Evolutionary conservation across 768 basidiomycete genomes (phyloP), one percentile per base, ranked within the genome.

Genomic region (Trametes villosa): DNA sequence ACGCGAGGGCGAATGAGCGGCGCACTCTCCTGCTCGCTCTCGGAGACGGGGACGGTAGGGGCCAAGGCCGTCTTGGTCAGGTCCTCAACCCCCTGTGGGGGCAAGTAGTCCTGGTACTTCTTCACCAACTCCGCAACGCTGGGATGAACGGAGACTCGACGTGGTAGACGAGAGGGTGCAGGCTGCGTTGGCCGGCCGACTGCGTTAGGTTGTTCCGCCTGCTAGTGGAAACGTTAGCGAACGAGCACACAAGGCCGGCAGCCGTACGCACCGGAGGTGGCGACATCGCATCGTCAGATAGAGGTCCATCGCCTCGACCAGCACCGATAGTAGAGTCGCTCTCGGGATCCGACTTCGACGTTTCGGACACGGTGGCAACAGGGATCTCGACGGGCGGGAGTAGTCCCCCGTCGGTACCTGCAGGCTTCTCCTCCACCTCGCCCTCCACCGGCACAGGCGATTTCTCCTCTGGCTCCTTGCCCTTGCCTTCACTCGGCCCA

Each of bases 321-420:
- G 86, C 90, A 22, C 86, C 91, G 50, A 94, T 92, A 1, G 92
- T 94, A 17, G 91, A 92, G 69, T 94, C 92, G 66, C 89, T 93
- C 44, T 92, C 92, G 3, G 82, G 78, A 64, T 89, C 92, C 15
- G 86, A 82, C 65, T 81, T 86, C 48, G 67, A 63, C 4, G 57
- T 17, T 9, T 54, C 22, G n/a, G n/a, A n/a, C 6, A 24, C 56
- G 13, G 50, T 47, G 17, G 52, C 64, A 30, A 54, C 62, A 18
- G 45, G 44, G 20, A 65, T 45, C 24, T 63, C 56, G 5, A 36
- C 38, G 9, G 60, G 41, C 17, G 65, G 53, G 3, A 63, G 49
- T 15, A 58, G 24, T 18, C 36, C 44, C 18, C 51, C 52, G 24
- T 72, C 68, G 11, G 65, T 63, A 46, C 63, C 59, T 31, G 51